Percentiles rank a stretch among this genome's conserved stretches.
phyloP scores from a whole-genome alignment of 805 yeast species.

The Tetrapisispora fleetii region DNA sequence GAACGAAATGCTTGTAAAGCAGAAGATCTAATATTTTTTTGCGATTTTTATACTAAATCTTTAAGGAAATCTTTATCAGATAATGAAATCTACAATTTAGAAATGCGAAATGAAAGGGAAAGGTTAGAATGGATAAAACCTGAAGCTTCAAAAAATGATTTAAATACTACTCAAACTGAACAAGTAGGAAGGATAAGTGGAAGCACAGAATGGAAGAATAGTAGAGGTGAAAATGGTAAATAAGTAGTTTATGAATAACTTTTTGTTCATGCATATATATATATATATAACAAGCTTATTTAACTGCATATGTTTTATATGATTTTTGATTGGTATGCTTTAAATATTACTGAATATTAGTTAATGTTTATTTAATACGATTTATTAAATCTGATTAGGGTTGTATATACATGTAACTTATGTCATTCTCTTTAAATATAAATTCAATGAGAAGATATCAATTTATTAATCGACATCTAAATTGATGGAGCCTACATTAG shows the following conservation, averaged over 20 bases:
- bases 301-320: not conserved
- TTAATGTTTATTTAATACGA: not conserved
- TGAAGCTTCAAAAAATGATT: not conserved
- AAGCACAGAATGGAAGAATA: constrained; percentile 58
- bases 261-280: not conserved
- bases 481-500: constrained; percentile 17
- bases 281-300: not conserved
- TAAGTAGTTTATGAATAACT: not conserved
- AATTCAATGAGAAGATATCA: too few relatives aligned
- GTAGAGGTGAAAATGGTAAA: constrained; percentile 68
- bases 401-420: not conserved
- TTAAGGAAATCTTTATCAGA: constrained; percentile 26
- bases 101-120: constrained; percentile 28
- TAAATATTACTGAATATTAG: not conserved
- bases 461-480: constrained; percentile 22
- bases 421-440: too few relatives aligned
- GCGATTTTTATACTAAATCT: constrained; percentile 31
- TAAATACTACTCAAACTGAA: not conserved
- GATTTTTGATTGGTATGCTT: not conserved
- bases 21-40: constrained; percentile 26
- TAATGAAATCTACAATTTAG: constrained; percentile 30
- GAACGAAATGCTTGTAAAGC: constrained; percentile 42
- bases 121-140: constrained; percentile 20
- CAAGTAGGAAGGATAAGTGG: constrained; percentile 55
- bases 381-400: not conserved